Base-by-base conservation (phyloP, 306 rosid species). In the Quercus variabilis region DNA sequence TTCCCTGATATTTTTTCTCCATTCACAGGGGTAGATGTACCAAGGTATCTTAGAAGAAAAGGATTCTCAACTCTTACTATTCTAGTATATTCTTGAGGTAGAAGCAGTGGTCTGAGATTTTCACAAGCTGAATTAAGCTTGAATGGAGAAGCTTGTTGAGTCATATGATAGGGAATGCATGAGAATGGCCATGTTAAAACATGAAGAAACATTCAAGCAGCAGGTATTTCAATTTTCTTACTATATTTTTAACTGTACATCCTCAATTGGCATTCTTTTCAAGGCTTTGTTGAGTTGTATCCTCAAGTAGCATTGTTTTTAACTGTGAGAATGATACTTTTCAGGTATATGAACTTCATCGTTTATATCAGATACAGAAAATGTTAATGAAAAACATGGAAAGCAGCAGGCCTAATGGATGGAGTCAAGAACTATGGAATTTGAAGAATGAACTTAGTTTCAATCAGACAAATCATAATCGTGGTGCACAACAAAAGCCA, bases 321-420 rank as follows among this genome's bases (percentile, higher is more conserved):
- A 0, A 51, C 21, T 25, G 1, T 69, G 30, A 73, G 69, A 73
- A 26, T 56, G 75, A 49, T 70, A 21, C 12, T 49, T 74, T 62
- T 70, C 86, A 96, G 99, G 91, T 96, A 38, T 74, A 78, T 41
- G 99, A 96, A 73, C 99, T 96, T 78, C 99, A 96, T 73, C 92
- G 97, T 51, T 79, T 96, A 75, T 96, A 96, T 80, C 87, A 65
- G 46, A 89, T 89, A 65, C 99, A 96, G 85, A 93, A 91, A 89
- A 82, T 86, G 51, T 18, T 96, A 78, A 96, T 91, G 99, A 86
- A 87, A 65, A 91, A 79, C 72, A 76, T 82, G 76, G 88, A 82
- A 76, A 70, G 83, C 33, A 85, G 84, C 74, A 81, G 84, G 80
- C 82, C 64, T 5, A 21, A 74, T 51, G 90, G 86, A 76, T 71